Conservation (phyloP, 495 filamentous ascomycete genomes). For the Pyrenula aspistea region DNA sequence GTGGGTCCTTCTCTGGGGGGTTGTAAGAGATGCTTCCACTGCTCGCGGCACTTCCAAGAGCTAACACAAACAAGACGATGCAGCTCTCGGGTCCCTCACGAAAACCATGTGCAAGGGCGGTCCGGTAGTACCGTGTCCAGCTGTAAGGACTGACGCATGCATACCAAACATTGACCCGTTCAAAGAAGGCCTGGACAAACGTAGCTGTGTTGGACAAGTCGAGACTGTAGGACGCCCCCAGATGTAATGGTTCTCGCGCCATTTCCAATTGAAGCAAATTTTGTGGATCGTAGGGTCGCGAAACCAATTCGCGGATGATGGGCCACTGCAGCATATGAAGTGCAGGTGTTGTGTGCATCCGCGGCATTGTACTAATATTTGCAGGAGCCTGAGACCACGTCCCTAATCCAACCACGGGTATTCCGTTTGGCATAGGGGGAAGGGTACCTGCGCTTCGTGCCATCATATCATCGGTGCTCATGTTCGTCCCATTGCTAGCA, state of each 20-base stretch:
- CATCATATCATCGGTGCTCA: conserved; percentile 52
- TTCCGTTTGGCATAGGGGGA: conserved; percentile 36
- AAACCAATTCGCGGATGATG: conserved; percentile 63
- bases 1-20: conserved; percentile 57
- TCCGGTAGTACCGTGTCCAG: conserved; percentile 65
- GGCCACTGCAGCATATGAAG: conserved; percentile 72
- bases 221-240: conserved; percentile 43
- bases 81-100: conserved; percentile 70
- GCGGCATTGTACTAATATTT: conserved; percentile 77
- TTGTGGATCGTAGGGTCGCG: conserved; percentile 63
- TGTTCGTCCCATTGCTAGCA: conserved; percentile 55
- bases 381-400: conserved; percentile 56
- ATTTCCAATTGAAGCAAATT: conserved; percentile 74
- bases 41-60: conserved; percentile 61
- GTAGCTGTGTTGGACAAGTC: conserved; percentile 63
- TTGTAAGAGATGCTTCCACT: conserved; percentile 62
- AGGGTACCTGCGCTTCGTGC: conserved; percentile 21
- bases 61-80: conserved; percentile 65
- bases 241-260: conserved; percentile 57
- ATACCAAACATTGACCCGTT: conserved; percentile 73
- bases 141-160: conserved; percentile 75
- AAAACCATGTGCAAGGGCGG: conserved; percentile 58
- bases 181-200: conserved; percentile 68
- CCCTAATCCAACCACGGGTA: conserved; percentile 53
- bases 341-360: conserved; percentile 67